Base-by-base conservation (phyloP, 1,284 basidiomycete species). In the Porphyrellus sp. region DNA sequence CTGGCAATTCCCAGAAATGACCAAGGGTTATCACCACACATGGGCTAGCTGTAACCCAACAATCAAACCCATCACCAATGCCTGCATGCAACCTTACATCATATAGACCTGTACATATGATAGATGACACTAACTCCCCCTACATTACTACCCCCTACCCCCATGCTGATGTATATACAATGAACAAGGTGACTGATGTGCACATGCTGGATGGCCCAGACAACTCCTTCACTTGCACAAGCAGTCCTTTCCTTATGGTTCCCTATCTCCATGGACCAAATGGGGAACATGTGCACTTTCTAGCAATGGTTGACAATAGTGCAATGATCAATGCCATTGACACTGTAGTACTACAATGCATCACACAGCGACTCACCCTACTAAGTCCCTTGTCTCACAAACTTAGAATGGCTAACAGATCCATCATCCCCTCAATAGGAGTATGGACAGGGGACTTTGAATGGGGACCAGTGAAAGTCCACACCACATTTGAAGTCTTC, bases 321-420 rank as follows among this genome's bases (percentile, higher is more conserved):
- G 24, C 35, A 1, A 46, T 46, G 45, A 46, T 46, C 37, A 48
- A 48, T 3, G 28, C 28, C 1, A 28, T 47, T 1, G 27, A 48
- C 5, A 15, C 28, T 1, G 15, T 13, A 13, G 15, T 11, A 20
- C 40, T 18, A 5, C 15, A 31, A 3, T 3, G 21, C 16, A 31
- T 25, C 1, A 16, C 46, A 4, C 1, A 5, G 3, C 12, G 21
- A 0, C 28, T 48, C 0, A 1, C 13, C 0, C 27, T 1, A 12
- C 37, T 40, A 40, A 48, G 37, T 48, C 28, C 46, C 21, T 48
- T 12, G 6, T 2, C 3, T 2, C 4, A 5, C 8, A 48, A 6
- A 3, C 37, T 31, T 1, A 0, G 20, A 18, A 48, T 48, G 46
- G 37, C 46, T 24, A 15, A 48, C 1, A 13, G 46, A 4, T 37